Evolutionary conservation across 805 yeast species (phyloP).

Genomic region (Wickerhamomyces chaumierensis): DNA sequence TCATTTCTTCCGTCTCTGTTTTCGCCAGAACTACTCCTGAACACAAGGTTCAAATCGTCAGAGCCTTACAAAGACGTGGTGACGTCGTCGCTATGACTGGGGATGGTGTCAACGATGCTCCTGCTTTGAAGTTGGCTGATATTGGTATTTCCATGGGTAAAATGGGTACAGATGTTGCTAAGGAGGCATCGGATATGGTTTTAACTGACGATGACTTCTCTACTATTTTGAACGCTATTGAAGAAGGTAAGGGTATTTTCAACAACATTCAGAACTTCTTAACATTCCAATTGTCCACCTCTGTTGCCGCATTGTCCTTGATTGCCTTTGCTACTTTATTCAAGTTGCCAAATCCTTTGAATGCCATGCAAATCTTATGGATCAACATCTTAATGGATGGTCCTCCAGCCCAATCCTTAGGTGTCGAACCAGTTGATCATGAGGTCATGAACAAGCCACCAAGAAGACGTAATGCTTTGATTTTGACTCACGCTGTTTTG

Average conservation of each 20-base stretch:
- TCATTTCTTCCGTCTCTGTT: constrained; percentile 73
- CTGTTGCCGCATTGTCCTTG: constrained; percentile 87
- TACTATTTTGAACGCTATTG: constrained; percentile 85
- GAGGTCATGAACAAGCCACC: constrained; percentile 97
- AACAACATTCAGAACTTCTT: constrained; percentile 90
- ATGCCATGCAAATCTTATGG: constrained; percentile 98
- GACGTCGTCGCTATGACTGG: constrained; percentile 99
- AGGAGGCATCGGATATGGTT: constrained; percentile 97
- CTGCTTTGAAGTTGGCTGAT: constrained; percentile 93
- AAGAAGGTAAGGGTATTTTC: constrained; percentile 96
- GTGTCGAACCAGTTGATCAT: constrained; percentile 95
- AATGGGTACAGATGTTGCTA: constrained; percentile 96
- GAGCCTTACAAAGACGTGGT: constrained; percentile 82
- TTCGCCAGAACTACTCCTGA: constrained; percentile 95
- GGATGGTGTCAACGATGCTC: constrained; percentile 97
- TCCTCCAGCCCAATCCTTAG: constrained; percentile 96
- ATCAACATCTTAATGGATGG: constrained; percentile 97
- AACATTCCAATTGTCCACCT: constrained; percentile 91
- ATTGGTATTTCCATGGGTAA: constrained; percentile 92
- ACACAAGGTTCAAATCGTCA: constrained; percentile 81
- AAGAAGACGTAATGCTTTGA: constrained; percentile 75
- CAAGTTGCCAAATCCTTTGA: constrained; percentile 85
- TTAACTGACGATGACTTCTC: constrained; percentile 94
- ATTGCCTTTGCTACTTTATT: constrained; percentile 82
- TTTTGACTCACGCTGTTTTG: constrained; percentile 59